phyloP scores from a whole-genome alignment of 2,329 filamentous ascomycete species.

The Septoria linicola region DNA sequence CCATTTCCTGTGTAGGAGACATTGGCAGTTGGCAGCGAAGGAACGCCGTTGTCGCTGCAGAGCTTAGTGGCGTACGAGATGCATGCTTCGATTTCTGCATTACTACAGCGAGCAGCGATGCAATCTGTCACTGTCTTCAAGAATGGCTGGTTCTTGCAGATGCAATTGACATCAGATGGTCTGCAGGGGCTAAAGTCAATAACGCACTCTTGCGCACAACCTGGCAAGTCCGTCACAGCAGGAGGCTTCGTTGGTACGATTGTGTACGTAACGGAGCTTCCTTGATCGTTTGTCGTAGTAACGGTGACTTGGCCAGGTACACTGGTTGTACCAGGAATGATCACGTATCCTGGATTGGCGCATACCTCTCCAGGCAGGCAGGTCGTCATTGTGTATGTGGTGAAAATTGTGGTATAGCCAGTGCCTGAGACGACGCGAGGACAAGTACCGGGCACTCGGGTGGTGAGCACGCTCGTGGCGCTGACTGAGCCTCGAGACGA shows the following conservation, averaged over 20 bases:
- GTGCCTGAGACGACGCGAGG: constrained; percentile 19
- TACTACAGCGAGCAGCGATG: not conserved
- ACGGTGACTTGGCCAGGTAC: constrained; percentile 23
- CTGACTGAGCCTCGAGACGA: not conserved
- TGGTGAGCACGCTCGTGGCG: not conserved
- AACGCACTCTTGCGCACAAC: not conserved
- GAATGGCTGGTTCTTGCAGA: constrained; percentile 3
- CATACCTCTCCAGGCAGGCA: constrained; percentile 34
- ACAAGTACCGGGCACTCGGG: constrained; percentile 10
- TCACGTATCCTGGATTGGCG: constrained; percentile 30
- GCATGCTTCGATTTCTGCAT: not conserved
- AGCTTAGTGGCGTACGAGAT: not conserved
- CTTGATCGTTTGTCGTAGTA: constrained; percentile 26
- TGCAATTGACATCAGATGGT: not conserved
- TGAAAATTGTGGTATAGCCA: constrained; percentile 36
- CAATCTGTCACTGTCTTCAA: constrained; percentile 1
- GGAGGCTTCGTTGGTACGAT: constrained; percentile 18
- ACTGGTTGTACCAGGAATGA: constrained; percentile 21
- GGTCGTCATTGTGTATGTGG: constrained; percentile 35
- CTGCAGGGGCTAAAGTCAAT: not conserved
- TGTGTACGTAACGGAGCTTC: constrained; percentile 25
- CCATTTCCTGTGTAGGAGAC: constrained; percentile 1
- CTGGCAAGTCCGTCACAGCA: not conserved
- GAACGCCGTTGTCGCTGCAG: not conserved
- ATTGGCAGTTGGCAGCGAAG: not conserved